These are phyloP conservation scores for Pythium rishiriense DNA, from an alignment of 352 stramenopile species.

Conservation along the genomic window DNA sequence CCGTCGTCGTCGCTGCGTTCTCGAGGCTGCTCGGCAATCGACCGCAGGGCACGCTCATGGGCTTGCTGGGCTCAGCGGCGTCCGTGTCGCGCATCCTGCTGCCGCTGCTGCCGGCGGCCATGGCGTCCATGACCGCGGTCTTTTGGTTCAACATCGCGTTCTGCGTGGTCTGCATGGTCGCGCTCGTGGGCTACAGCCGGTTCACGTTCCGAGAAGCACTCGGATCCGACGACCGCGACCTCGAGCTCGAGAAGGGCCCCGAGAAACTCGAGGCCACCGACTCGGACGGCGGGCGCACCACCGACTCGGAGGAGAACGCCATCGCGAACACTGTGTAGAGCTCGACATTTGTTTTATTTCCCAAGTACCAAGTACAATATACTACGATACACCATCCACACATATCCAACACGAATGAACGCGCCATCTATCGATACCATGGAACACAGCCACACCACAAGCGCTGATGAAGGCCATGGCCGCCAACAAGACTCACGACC, in stretches of 20 bases:
- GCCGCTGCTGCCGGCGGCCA: constrained; percentile 56
- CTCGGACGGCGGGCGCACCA: neutral
- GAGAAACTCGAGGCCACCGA: constrained; percentile 1
- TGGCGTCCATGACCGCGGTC: constrained; percentile 56
- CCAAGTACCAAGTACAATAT: neutral
- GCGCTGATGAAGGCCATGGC: too few species aligned
- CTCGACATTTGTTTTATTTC: neutral
- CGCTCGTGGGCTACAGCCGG: constrained; percentile 61
- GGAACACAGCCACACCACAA: too few species aligned
- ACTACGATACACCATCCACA: neutral
- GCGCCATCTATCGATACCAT: too few species aligned
- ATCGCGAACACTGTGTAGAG: neutral
- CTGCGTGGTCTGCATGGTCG: constrained; percentile 42
- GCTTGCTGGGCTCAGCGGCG: constrained; percentile 57
- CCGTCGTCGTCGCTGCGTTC: constrained; percentile 67
- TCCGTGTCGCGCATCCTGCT: constrained; percentile 71
- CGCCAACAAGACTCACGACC: too few species aligned
- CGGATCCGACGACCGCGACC: neutral
- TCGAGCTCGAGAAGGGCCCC: neutral
- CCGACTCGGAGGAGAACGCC: neutral
- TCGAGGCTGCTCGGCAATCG: constrained; percentile 63
- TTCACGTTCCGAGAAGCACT: constrained; percentile 33
- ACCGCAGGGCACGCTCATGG: constrained; percentile 79
- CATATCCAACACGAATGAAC: too few species aligned
- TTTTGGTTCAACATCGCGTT: constrained; percentile 69